Base-by-base conservation (phyloP, 257 asterid species). In the Fraxinus cuspidata region DNA sequence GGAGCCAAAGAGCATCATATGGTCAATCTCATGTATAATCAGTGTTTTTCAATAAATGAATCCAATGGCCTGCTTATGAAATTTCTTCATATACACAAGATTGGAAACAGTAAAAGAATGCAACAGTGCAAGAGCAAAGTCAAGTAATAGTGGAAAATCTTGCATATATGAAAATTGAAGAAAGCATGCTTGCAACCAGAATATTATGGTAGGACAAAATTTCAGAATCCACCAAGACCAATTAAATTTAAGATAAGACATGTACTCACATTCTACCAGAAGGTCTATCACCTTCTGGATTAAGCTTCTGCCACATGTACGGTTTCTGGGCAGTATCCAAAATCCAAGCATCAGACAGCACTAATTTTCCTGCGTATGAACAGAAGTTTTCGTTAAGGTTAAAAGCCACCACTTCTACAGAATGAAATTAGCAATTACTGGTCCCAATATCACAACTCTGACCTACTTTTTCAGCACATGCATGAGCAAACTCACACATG, bases 281-380 rank as follows among this genome's bases (percentile, higher is more conserved):
- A 78, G 98, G 99, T 82, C 87, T 87, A 81, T 93, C 97, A 11
- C 99, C 99, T 87, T 90, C 97, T 4, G 98, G 98, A 83, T 89
- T 90, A 82, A 96, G 98, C 86, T 92, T 90, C 88, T 88, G 95
- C 99, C 99, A 96, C 60, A 58, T 94, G 80, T 96, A 96, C 3
- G 99, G 99, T 84, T 96, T 96, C 83, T 93, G 98, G 80, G 99
- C 98, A 77, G 99, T 96, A 80, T 96, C 99, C 88, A 96, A 90
- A 71, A 86, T 97, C 99, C 99, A 96, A 79, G 97, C 96, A 92
- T 96, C 99, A 47, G 99, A 90, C 70, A 96, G 87, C 83, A 88
- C 97, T 89, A 94, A 87, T 86, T 92, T 93, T 74, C 99, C 99
- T 96, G 85, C 72, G 82, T 38, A 85, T 80, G 53, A 84, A 75